Evolutionary conservation across 176 grass and related monocot species (phyloP).

Genomic region (Cymbopogon citratus): DNA sequence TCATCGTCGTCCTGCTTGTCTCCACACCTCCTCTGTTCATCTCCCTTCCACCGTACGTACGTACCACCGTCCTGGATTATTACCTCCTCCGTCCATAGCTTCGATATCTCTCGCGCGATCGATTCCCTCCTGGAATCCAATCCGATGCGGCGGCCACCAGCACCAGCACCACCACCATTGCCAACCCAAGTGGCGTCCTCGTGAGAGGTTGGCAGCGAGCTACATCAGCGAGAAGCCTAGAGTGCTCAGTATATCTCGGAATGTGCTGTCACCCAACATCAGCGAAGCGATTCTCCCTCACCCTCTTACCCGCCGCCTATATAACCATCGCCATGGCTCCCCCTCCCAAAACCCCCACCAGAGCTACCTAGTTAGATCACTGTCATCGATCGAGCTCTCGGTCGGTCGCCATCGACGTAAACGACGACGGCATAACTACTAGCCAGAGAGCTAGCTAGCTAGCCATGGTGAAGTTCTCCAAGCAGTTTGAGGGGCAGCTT

Average conservation of each 20-base stretch:
- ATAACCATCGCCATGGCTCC: conserved; percentile 34
- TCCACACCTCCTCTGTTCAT: not conserved
- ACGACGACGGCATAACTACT: not conserved
- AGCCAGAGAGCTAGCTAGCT: no score
- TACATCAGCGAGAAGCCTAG: conserved; percentile 39
- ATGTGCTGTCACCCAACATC: conserved; percentile 70
- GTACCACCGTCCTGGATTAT: not conserved
- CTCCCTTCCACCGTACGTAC: not conserved
- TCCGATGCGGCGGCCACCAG: conserved; percentile 15
- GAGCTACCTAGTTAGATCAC: not conserved
- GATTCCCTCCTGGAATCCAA: not conserved
- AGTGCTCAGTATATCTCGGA: conserved; percentile 59
- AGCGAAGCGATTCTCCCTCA: conserved; percentile 25
- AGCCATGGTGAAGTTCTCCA: conserved; percentile 81
- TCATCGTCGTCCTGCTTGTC: not conserved
- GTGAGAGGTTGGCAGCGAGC: conserved; percentile 29
- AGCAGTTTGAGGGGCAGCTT: conserved; percentile 78
- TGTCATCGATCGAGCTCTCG: not conserved
- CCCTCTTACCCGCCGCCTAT: conserved; percentile 37
- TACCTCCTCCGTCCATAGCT: not conserved
- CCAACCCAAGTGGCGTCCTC: conserved; percentile 21
- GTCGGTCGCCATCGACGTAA: not conserved
- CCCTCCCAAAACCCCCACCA: conserved; percentile 36
- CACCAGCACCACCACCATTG: conserved; percentile 3
- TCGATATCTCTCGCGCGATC: not conserved